Evolutionary conservation across 176 grass and related monocot species (phyloP).

Genomic region (Dendrocalamus sinicus): DNA sequence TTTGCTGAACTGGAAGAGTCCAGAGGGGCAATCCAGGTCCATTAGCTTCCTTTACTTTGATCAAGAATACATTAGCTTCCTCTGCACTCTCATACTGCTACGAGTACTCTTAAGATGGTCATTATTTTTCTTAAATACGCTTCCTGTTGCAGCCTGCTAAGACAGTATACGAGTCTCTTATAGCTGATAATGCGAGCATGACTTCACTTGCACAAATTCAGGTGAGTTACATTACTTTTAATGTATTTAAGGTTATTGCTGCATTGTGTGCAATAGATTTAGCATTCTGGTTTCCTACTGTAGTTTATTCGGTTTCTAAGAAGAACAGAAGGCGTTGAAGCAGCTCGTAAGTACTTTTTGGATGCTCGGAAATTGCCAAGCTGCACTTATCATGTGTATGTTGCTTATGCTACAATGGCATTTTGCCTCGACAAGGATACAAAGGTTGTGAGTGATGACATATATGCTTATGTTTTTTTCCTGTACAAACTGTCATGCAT

Average conservation of each 20-base stretch:
- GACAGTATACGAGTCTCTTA: conserved; percentile 83
- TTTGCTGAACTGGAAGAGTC: conserved; percentile 93
- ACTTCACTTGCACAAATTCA: conserved; percentile 86
- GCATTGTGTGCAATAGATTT: conserved; percentile 29
- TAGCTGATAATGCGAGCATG: conserved; percentile 57
- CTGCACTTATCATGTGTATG: conserved; percentile 93
- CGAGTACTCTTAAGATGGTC: conserved; percentile 1
- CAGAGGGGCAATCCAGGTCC: conserved; percentile 82
- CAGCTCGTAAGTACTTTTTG: conserved; percentile 90
- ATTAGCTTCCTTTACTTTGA: conserved; percentile 21
- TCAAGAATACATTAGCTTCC: conserved; percentile 31
- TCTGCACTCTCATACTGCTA: conserved; percentile 29
- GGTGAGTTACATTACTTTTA: conserved; percentile 52
- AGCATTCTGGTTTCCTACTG: conserved; percentile 40
- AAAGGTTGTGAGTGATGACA: conserved; percentile 67
- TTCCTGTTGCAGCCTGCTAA: conserved; percentile 69
- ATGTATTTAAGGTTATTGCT: conserved; percentile 15
- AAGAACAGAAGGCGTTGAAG: conserved; percentile 94
- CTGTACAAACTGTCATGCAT: neutral
- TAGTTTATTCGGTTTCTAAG: conserved; percentile 92
- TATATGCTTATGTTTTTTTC: conserved; percentile 9
- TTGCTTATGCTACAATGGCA: conserved; percentile 90
- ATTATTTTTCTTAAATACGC: conserved; percentile 34
- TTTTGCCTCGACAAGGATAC: conserved; percentile 95
- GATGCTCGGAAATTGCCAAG: conserved; percentile 76